phyloP scores from a whole-genome alignment of 2,329 filamentous ascomycete genomes.

The Neopestalotiopsis sp. region DNA sequence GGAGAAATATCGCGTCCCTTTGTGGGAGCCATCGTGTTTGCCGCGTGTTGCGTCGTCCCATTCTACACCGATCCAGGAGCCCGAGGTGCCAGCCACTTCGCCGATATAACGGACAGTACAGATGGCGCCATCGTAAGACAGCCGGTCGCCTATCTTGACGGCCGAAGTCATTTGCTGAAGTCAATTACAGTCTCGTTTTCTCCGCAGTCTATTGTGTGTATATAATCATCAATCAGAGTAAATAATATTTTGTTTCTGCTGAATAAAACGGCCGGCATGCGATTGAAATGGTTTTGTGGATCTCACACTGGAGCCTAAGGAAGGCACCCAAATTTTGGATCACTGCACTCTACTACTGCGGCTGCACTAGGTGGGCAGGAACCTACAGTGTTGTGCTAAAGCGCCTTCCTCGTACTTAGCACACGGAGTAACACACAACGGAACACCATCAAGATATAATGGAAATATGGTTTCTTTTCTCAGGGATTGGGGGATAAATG shows the following conservation, averaged over 20 bases:
- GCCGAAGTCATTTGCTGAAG: conserved; percentile 18
- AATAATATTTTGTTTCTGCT: neutral
- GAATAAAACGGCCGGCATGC: neutral
- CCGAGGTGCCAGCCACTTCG: conserved; percentile 74
- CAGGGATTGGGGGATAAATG: neutral
- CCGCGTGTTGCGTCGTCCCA: conserved; percentile 90
- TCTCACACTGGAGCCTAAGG: neutral
- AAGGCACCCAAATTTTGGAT: conserved; percentile 4
- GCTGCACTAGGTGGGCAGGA: neutral
- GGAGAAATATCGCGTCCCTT: conserved; percentile 79
- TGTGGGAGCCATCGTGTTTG: conserved; percentile 88
- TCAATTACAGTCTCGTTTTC: neutral
- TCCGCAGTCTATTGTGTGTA: neutral
- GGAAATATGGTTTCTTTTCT: neutral
- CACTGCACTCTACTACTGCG: neutral
- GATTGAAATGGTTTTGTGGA: conserved; percentile 2
- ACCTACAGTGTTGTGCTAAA: neutral
- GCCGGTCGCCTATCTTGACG: conserved; percentile 70
- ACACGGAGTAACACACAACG: neutral
- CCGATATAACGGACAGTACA: conserved; percentile 90
- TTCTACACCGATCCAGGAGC: conserved; percentile 91
- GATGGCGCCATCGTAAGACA: conserved; percentile 77
- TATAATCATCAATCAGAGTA: neutral
- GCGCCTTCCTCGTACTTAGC: neutral
- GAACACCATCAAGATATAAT: neutral